Percentiles rank a stretch among this genome's conserved stretches.
Conservation (phyloP, 108 stramenopile species). For the Cyclotella choctawhatcheeana region DNA sequence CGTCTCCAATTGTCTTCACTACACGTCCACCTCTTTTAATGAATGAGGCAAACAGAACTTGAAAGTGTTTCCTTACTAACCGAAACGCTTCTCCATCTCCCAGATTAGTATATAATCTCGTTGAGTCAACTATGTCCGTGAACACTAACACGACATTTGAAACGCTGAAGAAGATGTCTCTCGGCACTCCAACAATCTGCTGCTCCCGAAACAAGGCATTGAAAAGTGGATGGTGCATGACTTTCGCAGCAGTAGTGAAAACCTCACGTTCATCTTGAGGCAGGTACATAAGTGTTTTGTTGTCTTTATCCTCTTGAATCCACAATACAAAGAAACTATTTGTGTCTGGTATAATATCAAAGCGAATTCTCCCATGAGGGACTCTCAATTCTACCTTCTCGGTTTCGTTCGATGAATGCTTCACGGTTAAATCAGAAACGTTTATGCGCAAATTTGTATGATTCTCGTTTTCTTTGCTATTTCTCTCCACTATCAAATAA, state of each 20-base stretch:
- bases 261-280: constrained; percentile 23
- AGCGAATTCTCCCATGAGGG: constrained; percentile 35
- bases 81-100: constrained; percentile 27
- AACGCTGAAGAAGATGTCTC: constrained; percentile 17
- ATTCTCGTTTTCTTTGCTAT: constrained; percentile 20
- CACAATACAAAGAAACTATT: constrained; percentile 30
- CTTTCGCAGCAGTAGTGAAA: constrained; percentile 16
- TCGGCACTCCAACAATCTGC: constrained; percentile 1
- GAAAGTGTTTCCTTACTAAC: constrained; percentile 47
- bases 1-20: constrained; percentile 49
- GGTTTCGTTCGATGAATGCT: neutral
- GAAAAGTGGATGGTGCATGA: constrained; percentile 31
- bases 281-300: constrained; percentile 20
- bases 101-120: constrained; percentile 23
- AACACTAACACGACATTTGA: constrained; percentile 38
- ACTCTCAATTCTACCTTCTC: constrained; percentile 4
- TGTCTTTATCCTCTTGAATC: constrained; percentile 22
- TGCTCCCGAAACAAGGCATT: constrained; percentile 16
- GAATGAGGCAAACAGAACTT: constrained; percentile 48
- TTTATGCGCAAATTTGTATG: constrained; percentile 1
- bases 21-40: constrained; percentile 32
- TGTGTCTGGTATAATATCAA: constrained; percentile 34
- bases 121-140: constrained; percentile 31
- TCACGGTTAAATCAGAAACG: constrained; percentile 10
- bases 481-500: constrained; percentile 19